Percentiles rank a stretch among this genome's conserved stretches.
Evolutionary conservation across 1,284 basidiomycete species (phyloP).

Genomic region (Ustilago trichophora): DNA sequence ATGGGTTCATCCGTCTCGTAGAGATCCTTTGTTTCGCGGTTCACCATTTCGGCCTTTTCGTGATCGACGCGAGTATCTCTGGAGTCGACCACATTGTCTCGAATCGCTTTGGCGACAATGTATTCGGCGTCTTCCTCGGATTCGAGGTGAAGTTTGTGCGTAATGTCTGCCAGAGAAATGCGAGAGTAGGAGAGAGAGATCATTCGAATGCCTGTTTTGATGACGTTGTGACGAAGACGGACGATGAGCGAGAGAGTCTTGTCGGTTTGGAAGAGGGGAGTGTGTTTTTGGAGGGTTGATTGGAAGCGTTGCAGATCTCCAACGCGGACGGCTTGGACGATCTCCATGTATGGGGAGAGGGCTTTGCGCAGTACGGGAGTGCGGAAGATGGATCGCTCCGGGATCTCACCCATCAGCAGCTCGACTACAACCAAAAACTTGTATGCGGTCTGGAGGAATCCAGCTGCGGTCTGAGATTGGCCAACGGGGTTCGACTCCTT

Average conservation of each 20-base stretch:
- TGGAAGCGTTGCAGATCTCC: conserved; percentile 95
- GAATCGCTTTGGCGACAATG: conserved; percentile 97
- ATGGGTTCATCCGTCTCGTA: conserved; percentile 91
- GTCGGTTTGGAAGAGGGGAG: conserved; percentile 82
- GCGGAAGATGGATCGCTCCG: conserved; percentile 88
- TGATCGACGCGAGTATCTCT: conserved; percentile 76
- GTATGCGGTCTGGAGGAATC: conserved; percentile 84
- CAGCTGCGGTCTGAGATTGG: conserved; percentile 74
- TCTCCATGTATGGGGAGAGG: conserved; percentile 91
- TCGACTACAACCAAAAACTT: conserved; percentile 93
- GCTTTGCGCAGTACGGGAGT: conserved; percentile 90
- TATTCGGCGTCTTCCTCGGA: conserved; percentile 99
- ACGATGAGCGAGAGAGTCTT: conserved; percentile 91
- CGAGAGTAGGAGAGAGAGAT: conserved; percentile 94
- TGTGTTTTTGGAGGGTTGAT: conserved; percentile 80
- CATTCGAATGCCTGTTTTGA: conserved; percentile 96
- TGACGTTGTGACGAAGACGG: conserved; percentile 95
- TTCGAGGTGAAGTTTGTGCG: conserved; percentile 92
- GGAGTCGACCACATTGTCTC: conserved; percentile 93
- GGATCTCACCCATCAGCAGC: conserved; percentile 96
- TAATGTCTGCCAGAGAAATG: conserved; percentile 94
- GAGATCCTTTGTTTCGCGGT: conserved; percentile 71
- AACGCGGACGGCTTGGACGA: conserved; percentile 94
- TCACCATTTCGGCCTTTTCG: conserved; percentile 93
- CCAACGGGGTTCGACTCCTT: conserved; percentile 25